Base-by-base conservation (phyloP, 2,329 filamentous ascomycete genomes). In the Epichloe sylvatica region DNA sequence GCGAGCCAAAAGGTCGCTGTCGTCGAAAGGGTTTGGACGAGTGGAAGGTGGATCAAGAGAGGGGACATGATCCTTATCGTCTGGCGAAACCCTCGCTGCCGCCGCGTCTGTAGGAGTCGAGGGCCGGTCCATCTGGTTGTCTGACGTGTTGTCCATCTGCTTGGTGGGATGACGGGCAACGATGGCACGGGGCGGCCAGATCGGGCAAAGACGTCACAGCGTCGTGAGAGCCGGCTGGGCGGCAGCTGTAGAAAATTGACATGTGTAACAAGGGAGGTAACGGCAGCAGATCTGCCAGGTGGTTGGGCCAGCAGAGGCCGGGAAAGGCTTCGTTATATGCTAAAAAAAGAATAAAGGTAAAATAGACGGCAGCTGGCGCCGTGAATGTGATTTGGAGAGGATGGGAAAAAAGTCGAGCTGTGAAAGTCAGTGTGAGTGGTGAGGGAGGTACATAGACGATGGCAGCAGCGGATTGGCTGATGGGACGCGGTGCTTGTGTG, bases 1-100 rank as follows among this genome's bases (percentile, higher is more conserved):
- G 55, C 79, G 71, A 50, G 78, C 71, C 40, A 73, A 70, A 44
- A 66, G 60, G 55, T 78, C 74, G 60, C 65, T 69, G 64, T 81
- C 77, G 66, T 80, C 73, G 62, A 82, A 83, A 39, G 80, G 80
- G 55, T 83, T 81, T 47, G 76, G 77, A 54, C 80, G 75, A 57
- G 75, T 78, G 59, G 78, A 76, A 64, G 73, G 73, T 63, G 77
- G 75, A 69, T 83, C 80, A 65, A 76, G 75, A 59, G 17, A 17
- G 17, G 66, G 48, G 37, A 25, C 51, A 21, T 35, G 17, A 35
- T 46, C 48, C 40, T 17, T 15, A 7, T 42, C 51, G 21, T 72
- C 70, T 60, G 75, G 74, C 66, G 76, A 75, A 68, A 78, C 21
- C 49, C 35, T 48, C 19, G 44, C 33, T 34, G 46, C 75, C 71